phyloP scores from a whole-genome alignment of 2,329 filamentous ascomycete species.

The Penicillium italicum region DNA sequence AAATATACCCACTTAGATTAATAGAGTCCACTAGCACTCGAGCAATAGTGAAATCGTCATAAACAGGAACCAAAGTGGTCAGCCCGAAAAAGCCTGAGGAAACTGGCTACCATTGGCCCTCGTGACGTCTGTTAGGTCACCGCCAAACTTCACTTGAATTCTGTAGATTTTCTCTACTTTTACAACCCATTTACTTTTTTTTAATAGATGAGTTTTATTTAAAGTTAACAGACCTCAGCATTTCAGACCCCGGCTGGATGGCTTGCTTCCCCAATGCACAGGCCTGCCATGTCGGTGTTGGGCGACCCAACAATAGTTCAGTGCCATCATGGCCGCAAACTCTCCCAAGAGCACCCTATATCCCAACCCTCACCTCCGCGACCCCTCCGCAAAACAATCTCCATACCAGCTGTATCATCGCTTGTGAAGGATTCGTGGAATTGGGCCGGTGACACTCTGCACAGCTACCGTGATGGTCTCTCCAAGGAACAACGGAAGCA shows the following conservation, averaged over 20 bases:
- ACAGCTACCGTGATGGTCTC: constrained; percentile 51
- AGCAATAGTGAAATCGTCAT: neutral
- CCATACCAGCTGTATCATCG: constrained; percentile 34
- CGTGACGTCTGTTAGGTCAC: constrained; percentile 24
- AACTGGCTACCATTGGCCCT: constrained; percentile 17
- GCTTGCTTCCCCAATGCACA: constrained; percentile 24
- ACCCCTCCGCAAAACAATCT: constrained; percentile 27
- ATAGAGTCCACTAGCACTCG: neutral
- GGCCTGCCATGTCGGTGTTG: constrained; percentile 32
- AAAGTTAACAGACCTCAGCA: neutral
- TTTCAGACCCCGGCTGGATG: constrained; percentile 20
- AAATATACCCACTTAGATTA: neutral
- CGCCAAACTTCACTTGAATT: constrained; percentile 11
- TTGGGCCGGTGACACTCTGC: constrained; percentile 35
- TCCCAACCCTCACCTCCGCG: constrained; percentile 10
- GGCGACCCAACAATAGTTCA: constrained; percentile 31
- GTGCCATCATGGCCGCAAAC: constrained; percentile 27
- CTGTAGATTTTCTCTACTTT: neutral
- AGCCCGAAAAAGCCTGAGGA: neutral
- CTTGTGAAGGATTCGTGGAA: constrained; percentile 33
- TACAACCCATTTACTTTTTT: neutral
- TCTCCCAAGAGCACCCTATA: constrained; percentile 4
- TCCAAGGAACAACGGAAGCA: constrained; percentile 51
- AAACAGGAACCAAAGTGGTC: neutral
- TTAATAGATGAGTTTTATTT: too few relatives aligned